Evolutionary conservation across 2,329 filamentous ascomycete genomes (phyloP).

Genomic region (Ceratocystis ficicola): DNA sequence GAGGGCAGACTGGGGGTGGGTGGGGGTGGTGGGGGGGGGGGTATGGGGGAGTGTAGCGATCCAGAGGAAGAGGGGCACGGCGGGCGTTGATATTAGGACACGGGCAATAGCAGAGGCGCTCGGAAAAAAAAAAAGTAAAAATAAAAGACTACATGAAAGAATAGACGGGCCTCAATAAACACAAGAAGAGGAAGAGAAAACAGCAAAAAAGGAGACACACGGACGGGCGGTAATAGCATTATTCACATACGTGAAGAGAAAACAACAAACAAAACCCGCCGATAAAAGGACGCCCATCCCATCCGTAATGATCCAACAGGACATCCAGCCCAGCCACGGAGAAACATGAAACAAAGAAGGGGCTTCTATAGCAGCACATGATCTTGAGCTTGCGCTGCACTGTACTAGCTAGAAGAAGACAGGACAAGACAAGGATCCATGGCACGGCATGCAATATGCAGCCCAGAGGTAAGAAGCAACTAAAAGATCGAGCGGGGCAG

Average conservation of each 20-base stretch:
- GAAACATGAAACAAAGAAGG: background rate
- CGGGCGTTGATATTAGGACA: background rate
- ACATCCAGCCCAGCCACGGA: background rate
- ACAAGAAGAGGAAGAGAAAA: background rate
- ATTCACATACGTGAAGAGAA: background rate
- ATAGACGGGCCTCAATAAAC: background rate
- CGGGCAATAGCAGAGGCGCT: background rate
- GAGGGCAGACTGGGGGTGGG: too few relatives aligned
- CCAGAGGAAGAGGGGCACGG: background rate
- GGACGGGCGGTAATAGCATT: background rate
- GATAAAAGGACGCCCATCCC: too few relatives aligned
- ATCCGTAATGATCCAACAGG: background rate
- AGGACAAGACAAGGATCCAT: background rate
- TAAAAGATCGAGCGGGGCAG: background rate
- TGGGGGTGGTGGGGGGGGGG: too few relatives aligned
- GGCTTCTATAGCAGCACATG: background rate
- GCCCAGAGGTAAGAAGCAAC: background rate
- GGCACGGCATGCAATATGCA: slow-evolving; percentile 3
- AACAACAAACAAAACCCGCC: background rate
- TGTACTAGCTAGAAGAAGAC: background rate
- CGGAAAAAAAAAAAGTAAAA: background rate
- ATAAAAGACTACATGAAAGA: background rate
- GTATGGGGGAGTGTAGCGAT: too few relatives aligned
- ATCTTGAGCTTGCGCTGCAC: background rate
- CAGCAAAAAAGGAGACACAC: background rate